Conservation (phyloP, 2,329 filamentous ascomycete genomes). For the Fusarium buharicum region DNA sequence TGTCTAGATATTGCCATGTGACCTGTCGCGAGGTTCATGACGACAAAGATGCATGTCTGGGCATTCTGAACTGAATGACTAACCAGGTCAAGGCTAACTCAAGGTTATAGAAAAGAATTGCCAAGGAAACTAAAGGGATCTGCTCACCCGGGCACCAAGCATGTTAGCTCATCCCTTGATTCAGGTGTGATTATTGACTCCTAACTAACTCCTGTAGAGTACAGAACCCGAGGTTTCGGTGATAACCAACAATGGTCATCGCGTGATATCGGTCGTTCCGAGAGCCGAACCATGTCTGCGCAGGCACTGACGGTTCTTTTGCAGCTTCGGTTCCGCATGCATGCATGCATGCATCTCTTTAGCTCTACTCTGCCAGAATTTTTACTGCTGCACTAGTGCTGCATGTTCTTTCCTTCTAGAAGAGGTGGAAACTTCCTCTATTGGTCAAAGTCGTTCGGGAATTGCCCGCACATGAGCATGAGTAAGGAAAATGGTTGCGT, state of each 20-base stretch:
- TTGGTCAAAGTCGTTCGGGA: not conserved
- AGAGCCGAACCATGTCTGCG: constrained; percentile 6
- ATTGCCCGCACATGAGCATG: not conserved
- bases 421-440: not conserved
- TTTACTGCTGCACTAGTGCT: constrained; percentile 16
- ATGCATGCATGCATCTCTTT: not conserved
- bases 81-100: constrained; percentile 15
- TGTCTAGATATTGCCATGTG: not conserved
- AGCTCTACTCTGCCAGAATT: constrained; percentile 4
- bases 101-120: not conserved
- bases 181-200: constrained; percentile 5
- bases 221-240: too few relatives aligned
- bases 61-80: not conserved
- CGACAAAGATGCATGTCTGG: not conserved
- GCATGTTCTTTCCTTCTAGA: constrained; percentile 18
- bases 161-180: constrained; percentile 5
- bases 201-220: too few relatives aligned
- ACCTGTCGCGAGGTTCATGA: constrained; percentile 5
- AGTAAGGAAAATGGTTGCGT: too few relatives aligned
- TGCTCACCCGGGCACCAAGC: constrained; percentile 4
- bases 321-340: constrained; percentile 29
- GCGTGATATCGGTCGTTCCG: constrained; percentile 28
- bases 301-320: not conserved
- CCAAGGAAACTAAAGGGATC: constrained; percentile 21
- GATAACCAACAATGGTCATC: constrained; percentile 2